These are phyloP conservation scores for Nicotiana sylvestris DNA, from an alignment of 257 asterid species.

Conservation along the genomic window DNA sequence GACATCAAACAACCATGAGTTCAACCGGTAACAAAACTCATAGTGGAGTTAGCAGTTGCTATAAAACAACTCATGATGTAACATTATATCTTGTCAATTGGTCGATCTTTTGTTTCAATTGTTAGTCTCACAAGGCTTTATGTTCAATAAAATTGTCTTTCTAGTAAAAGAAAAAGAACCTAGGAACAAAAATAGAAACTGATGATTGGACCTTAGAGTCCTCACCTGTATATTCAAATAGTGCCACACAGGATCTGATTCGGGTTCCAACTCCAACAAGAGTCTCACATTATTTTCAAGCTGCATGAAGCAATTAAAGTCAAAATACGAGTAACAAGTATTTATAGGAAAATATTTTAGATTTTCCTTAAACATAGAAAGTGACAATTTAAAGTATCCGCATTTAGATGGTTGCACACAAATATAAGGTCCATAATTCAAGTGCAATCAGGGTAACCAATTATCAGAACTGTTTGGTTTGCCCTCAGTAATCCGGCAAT, in stretches of 20 bases:
- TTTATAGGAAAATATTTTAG: neutral
- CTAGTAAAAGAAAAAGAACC: neutral
- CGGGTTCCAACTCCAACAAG: conserved; percentile 94
- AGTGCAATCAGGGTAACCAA: neutral
- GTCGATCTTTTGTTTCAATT: neutral
- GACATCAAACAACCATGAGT: neutral
- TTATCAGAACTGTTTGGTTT: neutral
- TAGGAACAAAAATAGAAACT: neutral
- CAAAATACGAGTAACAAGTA: conserved; percentile 5
- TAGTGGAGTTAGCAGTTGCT: neutral
- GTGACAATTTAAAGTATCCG: neutral
- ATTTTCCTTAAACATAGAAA: neutral
- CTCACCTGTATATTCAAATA: conserved; percentile 88
- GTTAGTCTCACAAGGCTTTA: neutral
- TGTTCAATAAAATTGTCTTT: neutral
- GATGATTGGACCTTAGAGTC: neutral
- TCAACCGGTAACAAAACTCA: neutral
- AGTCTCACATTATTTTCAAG: conserved; percentile 94
- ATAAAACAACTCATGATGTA: neutral
- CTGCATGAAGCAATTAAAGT: conserved; percentile 51
- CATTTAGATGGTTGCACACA: neutral
- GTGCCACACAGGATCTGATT: conserved; percentile 95
- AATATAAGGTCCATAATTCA: neutral
- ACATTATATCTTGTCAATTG: neutral
- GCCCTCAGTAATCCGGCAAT: neutral